phyloP scores from a whole-genome alignment of 2,329 filamentous ascomycete genomes.

The Colletotrichum plurivorum region DNA sequence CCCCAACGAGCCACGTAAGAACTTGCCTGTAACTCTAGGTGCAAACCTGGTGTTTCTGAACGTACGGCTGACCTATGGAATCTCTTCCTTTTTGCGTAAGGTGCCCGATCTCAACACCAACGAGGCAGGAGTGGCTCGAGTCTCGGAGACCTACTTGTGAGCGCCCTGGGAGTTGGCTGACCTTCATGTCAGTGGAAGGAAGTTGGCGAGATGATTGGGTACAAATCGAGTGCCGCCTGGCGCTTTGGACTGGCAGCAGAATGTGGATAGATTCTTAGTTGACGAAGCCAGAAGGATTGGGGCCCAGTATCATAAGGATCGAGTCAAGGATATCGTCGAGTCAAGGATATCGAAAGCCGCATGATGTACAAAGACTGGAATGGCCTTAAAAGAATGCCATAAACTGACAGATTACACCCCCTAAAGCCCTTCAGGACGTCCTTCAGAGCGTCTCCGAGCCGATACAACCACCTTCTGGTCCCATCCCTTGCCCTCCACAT shows the following conservation, averaged over 20 bases:
- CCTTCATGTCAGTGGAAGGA: not conserved
- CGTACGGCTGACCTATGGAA: too few relatives aligned
- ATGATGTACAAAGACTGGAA: too few relatives aligned
- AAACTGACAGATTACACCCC: not conserved
- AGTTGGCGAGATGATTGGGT: not conserved
- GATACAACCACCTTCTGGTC: not conserved
- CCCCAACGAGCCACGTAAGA: too few relatives aligned
- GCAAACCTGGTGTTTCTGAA: too few relatives aligned
- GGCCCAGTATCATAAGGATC: too few relatives aligned
- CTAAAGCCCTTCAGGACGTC: not conserved
- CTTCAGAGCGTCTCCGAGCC: not conserved
- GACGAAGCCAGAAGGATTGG: not conserved
- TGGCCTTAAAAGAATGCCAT: too few relatives aligned
- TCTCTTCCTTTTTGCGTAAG: not conserved
- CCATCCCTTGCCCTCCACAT: conserved; percentile 24
- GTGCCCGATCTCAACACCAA: not conserved
- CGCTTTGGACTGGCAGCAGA: not conserved
- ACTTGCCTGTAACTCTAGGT: too few relatives aligned
- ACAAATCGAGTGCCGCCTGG: not conserved
- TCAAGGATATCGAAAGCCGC: too few relatives aligned
- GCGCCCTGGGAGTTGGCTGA: too few relatives aligned
- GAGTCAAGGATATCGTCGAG: too few relatives aligned
- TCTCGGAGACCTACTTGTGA: not conserved
- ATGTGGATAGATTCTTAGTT: not conserved
- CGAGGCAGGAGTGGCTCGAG: not conserved